These are phyloP conservation scores for Geotrichum armillariae DNA, from an alignment of 1,139 yeast species.

Conservation along the genomic window DNA sequence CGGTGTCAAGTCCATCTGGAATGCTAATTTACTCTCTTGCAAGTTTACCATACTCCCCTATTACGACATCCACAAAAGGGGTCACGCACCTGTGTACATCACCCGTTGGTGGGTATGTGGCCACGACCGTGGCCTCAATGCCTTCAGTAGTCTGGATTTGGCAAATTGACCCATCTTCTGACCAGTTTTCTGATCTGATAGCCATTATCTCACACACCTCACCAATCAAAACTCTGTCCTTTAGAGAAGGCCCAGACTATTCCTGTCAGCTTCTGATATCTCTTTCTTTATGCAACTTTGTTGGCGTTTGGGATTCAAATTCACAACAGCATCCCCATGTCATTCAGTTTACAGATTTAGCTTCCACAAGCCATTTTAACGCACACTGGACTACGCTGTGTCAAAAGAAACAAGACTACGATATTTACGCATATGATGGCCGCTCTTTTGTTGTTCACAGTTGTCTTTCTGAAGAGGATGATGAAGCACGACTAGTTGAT, in stretches of 20 bases:
- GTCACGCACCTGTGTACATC: constrained; percentile 14
- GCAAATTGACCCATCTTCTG: constrained; percentile 11
- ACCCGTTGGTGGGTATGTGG: constrained; percentile 19
- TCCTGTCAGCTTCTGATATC: constrained; percentile 14
- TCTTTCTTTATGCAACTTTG: constrained; percentile 12
- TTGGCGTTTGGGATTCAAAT: constrained; percentile 18
- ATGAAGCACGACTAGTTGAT: constrained; percentile 2
- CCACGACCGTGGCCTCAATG: constrained; percentile 21
- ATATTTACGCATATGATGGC: constrained; percentile 15
- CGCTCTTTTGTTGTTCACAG: constrained; percentile 9
- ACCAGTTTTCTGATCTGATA: constrained; percentile 1
- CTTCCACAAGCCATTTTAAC: constrained; percentile 6
- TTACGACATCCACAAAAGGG: constrained; percentile 6
- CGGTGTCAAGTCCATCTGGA: constrained; percentile 16
- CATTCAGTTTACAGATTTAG: constrained; percentile 13
- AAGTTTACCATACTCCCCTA: constrained; percentile 23
- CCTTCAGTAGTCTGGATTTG: constrained; percentile 25
- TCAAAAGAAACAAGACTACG: not conserved
- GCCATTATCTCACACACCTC: constrained; percentile 13
- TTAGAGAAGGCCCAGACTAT: constrained; percentile 6
- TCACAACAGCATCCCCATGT: constrained; percentile 14
- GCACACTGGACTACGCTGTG: constrained; percentile 8
- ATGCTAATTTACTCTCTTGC: constrained; percentile 20
- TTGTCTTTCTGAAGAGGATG: not conserved
- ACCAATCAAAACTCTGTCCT: constrained; percentile 7